These are phyloP conservation scores for Purshia tridentata DNA, from an alignment of 306 rosid species.

Conservation along the genomic window DNA sequence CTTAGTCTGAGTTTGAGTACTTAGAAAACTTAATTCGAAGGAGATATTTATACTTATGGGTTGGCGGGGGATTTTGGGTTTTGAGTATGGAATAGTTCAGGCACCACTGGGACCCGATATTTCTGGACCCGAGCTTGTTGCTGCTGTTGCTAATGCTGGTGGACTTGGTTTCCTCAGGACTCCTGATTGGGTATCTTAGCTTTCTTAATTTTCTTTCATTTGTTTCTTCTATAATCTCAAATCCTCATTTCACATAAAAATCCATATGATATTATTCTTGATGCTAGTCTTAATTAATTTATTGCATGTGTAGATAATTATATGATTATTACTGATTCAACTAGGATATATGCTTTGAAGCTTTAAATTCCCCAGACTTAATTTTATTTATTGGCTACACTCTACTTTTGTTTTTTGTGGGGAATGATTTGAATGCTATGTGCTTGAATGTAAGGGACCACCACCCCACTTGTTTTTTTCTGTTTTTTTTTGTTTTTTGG, in stretches of 20 bases:
- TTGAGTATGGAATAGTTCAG: conserved; percentile 65
- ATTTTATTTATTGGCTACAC: too few species aligned
- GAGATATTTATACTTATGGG: conserved; percentile 33
- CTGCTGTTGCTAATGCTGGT: conserved; percentile 82
- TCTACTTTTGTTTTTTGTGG: too few species aligned
- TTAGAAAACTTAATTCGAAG: too few species aligned
- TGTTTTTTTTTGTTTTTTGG: too few species aligned
- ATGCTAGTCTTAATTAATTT: neutral
- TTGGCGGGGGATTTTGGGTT: conserved; percentile 70
- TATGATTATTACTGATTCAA: too few species aligned
- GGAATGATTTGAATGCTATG: too few species aligned
- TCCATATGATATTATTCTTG: neutral
- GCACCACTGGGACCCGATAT: conserved; percentile 86
- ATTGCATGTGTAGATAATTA: too few species aligned
- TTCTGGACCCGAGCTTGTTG: conserved; percentile 73
- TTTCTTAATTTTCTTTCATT: neutral
- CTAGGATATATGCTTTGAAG: too few species aligned
- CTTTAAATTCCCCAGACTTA: too few species aligned
- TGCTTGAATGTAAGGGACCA: too few species aligned
- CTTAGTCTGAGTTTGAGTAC: too few species aligned
- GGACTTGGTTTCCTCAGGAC: conserved; percentile 64
- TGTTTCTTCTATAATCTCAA: neutral
- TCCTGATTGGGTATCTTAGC: conserved; percentile 56
- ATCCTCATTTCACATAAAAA: neutral
- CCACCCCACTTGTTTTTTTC: too few species aligned